Base-by-base conservation (phyloP, 2,329 filamentous ascomycete genomes). In the Cladosporium sp. region DNA sequence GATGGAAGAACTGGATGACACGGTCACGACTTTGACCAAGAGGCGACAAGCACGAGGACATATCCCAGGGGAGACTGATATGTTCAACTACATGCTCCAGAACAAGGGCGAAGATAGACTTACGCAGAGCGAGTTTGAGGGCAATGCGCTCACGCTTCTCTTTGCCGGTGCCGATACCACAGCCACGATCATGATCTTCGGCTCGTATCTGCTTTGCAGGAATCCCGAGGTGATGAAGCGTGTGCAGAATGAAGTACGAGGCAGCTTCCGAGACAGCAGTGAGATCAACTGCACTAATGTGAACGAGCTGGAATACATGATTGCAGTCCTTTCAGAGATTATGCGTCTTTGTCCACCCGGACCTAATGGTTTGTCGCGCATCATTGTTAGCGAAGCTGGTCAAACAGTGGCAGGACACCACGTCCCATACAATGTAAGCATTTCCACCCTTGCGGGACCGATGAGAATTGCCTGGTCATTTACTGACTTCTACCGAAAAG, bases 261-360 rank as follows among this genome's bases (percentile, higher is more conserved):
- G 63, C 5, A 55, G 71, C 0, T 81, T 81, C 63, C 63, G 58
- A 7, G 67, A 61, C 15, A 61, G 64, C 15, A 63, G 62, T 3
- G 67, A 71, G 8, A 70, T 71, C 20, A 66, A 61, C 17, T 54
- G 66, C 7, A 59, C 63, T 12, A 61, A 55, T 5, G 64, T 62
- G 22, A 65, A 51, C 40, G 60, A 59, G 12, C 59, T 66, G 15
- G 25, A 63, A 3, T 81, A 78, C 62, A 68, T 79, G 62, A 70
- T 74, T 34, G 77, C 77, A 3, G 74, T 75, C 52, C 71, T 80
- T 9, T 72, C 76, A 40, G 78, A 81, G 63, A 72, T 71, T 1
- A 67, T 80, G 36, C 71, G 78, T 4, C 70, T 78, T 51, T 76
- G 75, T 62, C 76, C 77, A 3, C 75, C 78, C 0, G 73, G 79